Evolutionary conservation across 139 green algal genomes (phyloP).

Genomic region (Parachlorella kessleri): DNA sequence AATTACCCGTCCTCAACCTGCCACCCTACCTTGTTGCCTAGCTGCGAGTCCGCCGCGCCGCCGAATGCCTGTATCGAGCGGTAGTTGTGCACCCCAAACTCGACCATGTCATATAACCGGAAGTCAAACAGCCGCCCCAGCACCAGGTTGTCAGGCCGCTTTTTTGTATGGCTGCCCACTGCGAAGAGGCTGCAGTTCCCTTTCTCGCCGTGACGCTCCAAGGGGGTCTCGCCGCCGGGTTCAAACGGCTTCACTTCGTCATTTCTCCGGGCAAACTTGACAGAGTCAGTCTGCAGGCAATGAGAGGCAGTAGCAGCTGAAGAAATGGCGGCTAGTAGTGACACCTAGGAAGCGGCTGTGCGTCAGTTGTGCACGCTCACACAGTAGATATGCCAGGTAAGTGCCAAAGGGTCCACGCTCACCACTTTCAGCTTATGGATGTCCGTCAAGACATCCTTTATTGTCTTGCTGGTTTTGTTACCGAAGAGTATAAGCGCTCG

Average conservation of each 20-base stretch:
- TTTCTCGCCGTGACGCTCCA: slow-evolving; percentile 66
- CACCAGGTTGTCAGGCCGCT: slow-evolving; percentile 94
- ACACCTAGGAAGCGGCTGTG: neutral
- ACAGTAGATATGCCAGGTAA: neutral
- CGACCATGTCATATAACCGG: slow-evolving; percentile 86
- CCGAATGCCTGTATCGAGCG: slow-evolving; percentile 56
- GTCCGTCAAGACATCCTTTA: slow-evolving; percentile 75
- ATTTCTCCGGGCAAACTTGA: slow-evolving; percentile 84
- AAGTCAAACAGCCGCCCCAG: slow-evolving; percentile 92
- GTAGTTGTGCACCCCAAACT: slow-evolving; percentile 73
- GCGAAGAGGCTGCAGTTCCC: slow-evolving; percentile 79
- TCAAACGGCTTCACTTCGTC: slow-evolving; percentile 88
- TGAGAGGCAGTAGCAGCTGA: neutral
- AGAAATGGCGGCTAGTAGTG: neutral
- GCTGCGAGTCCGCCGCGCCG: slow-evolving; percentile 25
- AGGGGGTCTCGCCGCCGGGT: slow-evolving; percentile 68
- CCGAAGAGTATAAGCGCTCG: slow-evolving; percentile 71
- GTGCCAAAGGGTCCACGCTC: neutral
- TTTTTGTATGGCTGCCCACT: slow-evolving; percentile 92
- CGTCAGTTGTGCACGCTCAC: too few relatives aligned
- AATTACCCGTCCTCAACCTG: too few relatives aligned
- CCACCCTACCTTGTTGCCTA: slow-evolving; percentile 73
- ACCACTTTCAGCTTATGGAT: slow-evolving; percentile 84
- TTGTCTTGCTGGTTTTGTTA: slow-evolving; percentile 68
- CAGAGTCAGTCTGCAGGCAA: slow-evolving; percentile 56